Base-by-base conservation (phyloP, 352 stramenopile genomes). In the Phytophthora podocarpi region DNA sequence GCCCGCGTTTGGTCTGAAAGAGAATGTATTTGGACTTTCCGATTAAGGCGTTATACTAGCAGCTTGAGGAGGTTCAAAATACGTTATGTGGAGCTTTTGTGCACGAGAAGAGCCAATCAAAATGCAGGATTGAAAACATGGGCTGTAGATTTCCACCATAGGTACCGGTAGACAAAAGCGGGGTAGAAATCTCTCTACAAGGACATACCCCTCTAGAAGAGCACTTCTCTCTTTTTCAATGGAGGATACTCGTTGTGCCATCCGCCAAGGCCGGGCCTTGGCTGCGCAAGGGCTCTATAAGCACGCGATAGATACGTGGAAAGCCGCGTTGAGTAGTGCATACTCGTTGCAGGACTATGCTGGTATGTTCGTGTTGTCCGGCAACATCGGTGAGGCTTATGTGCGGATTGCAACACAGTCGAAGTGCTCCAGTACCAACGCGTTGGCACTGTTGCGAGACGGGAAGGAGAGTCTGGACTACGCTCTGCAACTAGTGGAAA, bases 311-410 rank as follows among this genome's bases (percentile, higher is more conserved):
- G 58, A 58, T 12, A 64, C 67, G 20, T 94, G 85, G 85, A 84
- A 78, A 34, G 54, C 64, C n/a, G 69, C 72, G 2, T 59, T 92
- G 30, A 61, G 62, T 34, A 37, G 45, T 1, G 77, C 85, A 9
- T 94, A 90, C 50, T 45, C 56, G 26, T 34, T 43, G 1, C 67
- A 88, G 24, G 65, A 88, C 61, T 76, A 78, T 27, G 79, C 82
- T 2, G 74, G 55, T 1, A 72, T 85, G 58, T 94, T 90, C 52
- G 85, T 89, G 23, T 57, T 94, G 53, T 82, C 73, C 37, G 78
- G 77, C 56, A 90, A 91, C 53, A 59, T 94, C 10, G 82, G 79
- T 10, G 80, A 91, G 56, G 73, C 64, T 31, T 80, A 58, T 75
- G 36, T 65, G 39, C 45, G 59, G 3, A 34, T 78, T 49, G 43